Conservation (phyloP, 2,329 filamentous ascomycete species). For the Aspergillus melleus region DNA sequence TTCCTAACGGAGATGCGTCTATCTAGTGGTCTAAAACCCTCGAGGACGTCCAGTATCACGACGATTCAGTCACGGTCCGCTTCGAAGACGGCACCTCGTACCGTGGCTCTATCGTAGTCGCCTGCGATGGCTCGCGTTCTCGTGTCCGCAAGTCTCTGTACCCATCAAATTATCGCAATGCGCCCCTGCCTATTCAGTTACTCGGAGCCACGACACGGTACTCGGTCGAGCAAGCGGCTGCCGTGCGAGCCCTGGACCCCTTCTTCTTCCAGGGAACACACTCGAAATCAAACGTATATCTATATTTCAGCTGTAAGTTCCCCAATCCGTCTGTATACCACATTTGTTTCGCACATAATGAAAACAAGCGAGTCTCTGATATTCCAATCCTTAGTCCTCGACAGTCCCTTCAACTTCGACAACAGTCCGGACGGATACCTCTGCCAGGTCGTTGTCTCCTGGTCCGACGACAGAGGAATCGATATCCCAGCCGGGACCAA, state of each 20-base stretch:
- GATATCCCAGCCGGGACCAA: slow-evolving; percentile 43
- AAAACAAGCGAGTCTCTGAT: background rate
- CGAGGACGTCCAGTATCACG: slow-evolving; percentile 32
- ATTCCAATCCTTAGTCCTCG: slow-evolving; percentile 44
- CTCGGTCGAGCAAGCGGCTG: slow-evolving; percentile 42
- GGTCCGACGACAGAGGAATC: slow-evolving; percentile 43
- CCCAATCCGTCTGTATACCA: background rate
- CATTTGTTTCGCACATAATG: background rate
- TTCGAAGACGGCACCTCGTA: slow-evolving; percentile 51
- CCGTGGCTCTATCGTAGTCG: slow-evolving; percentile 49
- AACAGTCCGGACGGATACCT: slow-evolving; percentile 41
- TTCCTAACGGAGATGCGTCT: background rate
- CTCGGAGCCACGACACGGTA: slow-evolving; percentile 50
- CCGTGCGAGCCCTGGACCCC: slow-evolving; percentile 51
- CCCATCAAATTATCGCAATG: slow-evolving; percentile 27
- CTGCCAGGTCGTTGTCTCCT: slow-evolving; percentile 55
- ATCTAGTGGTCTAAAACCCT: slow-evolving; percentile 43
- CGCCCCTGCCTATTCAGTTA: slow-evolving; percentile 51
- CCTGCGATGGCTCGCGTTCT: slow-evolving; percentile 54
- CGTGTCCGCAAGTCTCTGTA: slow-evolving; percentile 39
- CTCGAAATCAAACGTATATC: slow-evolving; percentile 52
- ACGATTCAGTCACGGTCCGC: slow-evolving; percentile 39
- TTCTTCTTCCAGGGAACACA: slow-evolving; percentile 58
- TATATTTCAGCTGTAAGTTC: slow-evolving; percentile 54
- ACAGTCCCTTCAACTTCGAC: slow-evolving; percentile 48